phyloP scores from a whole-genome alignment of 1,284 basidiomycete species.

The Pseudozyma pruni region DNA sequence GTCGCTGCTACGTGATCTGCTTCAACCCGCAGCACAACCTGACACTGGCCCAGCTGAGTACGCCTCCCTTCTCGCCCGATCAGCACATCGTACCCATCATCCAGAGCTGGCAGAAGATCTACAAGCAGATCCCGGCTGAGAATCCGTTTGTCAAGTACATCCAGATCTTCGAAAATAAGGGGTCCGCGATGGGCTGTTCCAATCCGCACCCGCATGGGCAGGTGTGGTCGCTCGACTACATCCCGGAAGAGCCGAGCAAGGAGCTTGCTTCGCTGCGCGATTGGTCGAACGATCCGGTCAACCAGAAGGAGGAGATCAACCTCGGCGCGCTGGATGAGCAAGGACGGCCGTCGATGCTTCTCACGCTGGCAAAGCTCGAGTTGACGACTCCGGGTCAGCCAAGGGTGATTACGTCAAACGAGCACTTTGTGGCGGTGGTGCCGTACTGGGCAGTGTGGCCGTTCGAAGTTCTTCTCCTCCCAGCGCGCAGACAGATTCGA shows the following conservation, averaged over 20 bases:
- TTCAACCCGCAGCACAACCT: conserved; percentile 91
- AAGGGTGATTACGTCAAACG: conserved; percentile 78
- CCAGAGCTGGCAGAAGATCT: conserved; percentile 75
- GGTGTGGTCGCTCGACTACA: conserved; percentile 76
- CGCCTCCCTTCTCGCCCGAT: conserved; percentile 64
- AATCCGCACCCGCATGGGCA: conserved; percentile 97
- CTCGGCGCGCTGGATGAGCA: conserved; percentile 73
- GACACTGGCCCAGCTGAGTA: conserved; percentile 80
- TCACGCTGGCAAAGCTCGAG: conserved; percentile 85
- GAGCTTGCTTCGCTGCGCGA: conserved; percentile 51
- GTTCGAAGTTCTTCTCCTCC: conserved; percentile 78
- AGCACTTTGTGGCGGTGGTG: conserved; percentile 85
- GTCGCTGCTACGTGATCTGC: conserved; percentile 87
- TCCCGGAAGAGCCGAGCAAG: conserved; percentile 61
- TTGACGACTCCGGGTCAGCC: conserved; percentile 71
- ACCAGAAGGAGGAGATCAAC: conserved; percentile 27
- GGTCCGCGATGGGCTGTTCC: conserved; percentile 93
- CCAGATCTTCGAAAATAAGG: conserved; percentile 81
- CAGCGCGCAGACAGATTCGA: conserved; percentile 50
- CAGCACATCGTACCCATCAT: conserved; percentile 79
- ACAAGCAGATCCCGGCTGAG: conserved; percentile 57
- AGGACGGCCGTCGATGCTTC: conserved; percentile 79
- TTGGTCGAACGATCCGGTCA: conserved; percentile 49
- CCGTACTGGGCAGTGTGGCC: conserved; percentile 99
- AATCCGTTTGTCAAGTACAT: conserved; percentile 66